Evolutionary conservation across 495 filamentous ascomycete genomes (phyloP).

Genomic region (Xylaria nigripes): DNA sequence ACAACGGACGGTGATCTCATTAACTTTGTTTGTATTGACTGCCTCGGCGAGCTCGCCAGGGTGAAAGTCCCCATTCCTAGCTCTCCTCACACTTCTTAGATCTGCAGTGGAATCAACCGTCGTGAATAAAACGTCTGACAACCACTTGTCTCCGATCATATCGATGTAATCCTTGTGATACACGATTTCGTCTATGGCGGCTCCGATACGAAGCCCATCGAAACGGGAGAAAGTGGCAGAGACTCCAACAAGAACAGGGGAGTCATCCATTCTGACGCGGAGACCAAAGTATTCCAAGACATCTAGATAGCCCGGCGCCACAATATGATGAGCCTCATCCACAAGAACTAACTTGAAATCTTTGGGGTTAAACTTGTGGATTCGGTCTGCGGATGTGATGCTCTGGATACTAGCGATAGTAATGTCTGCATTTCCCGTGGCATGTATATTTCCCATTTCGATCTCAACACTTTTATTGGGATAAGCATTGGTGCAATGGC

Average conservation of each 20-base stretch:
- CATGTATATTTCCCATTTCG: slow-evolving; percentile 73
- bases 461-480: slow-evolving; percentile 73
- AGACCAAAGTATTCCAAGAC: slow-evolving; percentile 70
- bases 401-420: slow-evolving; percentile 87
- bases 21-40: slow-evolving; percentile 70
- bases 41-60: slow-evolving; percentile 60
- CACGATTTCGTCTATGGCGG: slow-evolving; percentile 90
- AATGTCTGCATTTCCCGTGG: slow-evolving; percentile 77
- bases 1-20: slow-evolving; percentile 71
- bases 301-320: slow-evolving; percentile 67
- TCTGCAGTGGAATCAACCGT: slow-evolving; percentile 78
- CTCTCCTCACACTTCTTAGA: slow-evolving; percentile 56
- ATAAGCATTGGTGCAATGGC: slow-evolving; percentile 73
- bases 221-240: slow-evolving; percentile 86
- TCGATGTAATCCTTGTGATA: slow-evolving; percentile 97
- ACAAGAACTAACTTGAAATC: slow-evolving; percentile 87
- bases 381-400: slow-evolving; percentile 62
- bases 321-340: slow-evolving; percentile 98
- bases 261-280: slow-evolving; percentile 38
- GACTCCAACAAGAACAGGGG: slow-evolving; percentile 77
- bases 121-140: slow-evolving; percentile 84
- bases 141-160: slow-evolving; percentile 84
- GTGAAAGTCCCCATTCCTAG: slow-evolving; percentile 70
- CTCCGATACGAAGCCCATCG: slow-evolving; percentile 79
- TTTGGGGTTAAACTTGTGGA: slow-evolving; percentile 70